Conservation (phyloP, 352 stramenopile species). For the Phytophthora europaea region DNA sequence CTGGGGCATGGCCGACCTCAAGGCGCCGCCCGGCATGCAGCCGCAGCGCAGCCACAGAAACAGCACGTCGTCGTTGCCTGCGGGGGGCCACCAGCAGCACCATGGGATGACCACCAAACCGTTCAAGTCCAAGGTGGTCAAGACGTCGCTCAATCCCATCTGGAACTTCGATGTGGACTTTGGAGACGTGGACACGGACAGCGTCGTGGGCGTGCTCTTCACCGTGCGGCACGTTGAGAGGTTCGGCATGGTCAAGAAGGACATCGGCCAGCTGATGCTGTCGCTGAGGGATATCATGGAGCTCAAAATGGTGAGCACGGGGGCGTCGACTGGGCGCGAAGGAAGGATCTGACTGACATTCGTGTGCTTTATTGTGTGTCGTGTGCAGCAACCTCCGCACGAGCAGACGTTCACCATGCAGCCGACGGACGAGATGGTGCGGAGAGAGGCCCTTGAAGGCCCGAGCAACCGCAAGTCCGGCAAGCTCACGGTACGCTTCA, state of each 20-base stretch:
- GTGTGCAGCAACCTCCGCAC: conserved; percentile 62
- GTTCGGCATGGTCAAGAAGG: conserved; percentile 78
- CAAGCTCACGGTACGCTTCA: conserved; percentile 74
- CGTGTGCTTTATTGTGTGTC: conserved; percentile 6
- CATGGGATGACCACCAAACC: conserved; percentile 51
- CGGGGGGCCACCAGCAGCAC: conserved; percentile 21
- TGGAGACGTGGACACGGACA: conserved; percentile 76
- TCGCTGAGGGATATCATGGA: conserved; percentile 78
- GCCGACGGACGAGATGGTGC: conserved; percentile 67
- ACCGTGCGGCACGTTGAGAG: conserved; percentile 78
- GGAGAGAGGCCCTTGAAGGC: conserved; percentile 59
- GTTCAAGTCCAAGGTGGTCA: conserved; percentile 68
- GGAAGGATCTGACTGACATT: conserved; percentile 13
- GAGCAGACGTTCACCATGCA: conserved; percentile 68
- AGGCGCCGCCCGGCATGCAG: conserved; percentile 28
- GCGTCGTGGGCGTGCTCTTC: conserved; percentile 73
- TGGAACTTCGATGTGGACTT: conserved; percentile 89
- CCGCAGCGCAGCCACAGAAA: conserved; percentile 16
- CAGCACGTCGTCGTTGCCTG: conserved; percentile 36
- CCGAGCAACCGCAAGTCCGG: conserved; percentile 74
- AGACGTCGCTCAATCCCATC: conserved; percentile 82
- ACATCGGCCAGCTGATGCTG: conserved; percentile 76
- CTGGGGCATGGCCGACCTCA: conserved; percentile 63
- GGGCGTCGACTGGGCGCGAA: not conserved
- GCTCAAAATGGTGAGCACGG: conserved; percentile 65